Evolutionary conservation across 768 basidiomycete genomes (phyloP).

Genomic region (Lactarius vividus): DNA sequence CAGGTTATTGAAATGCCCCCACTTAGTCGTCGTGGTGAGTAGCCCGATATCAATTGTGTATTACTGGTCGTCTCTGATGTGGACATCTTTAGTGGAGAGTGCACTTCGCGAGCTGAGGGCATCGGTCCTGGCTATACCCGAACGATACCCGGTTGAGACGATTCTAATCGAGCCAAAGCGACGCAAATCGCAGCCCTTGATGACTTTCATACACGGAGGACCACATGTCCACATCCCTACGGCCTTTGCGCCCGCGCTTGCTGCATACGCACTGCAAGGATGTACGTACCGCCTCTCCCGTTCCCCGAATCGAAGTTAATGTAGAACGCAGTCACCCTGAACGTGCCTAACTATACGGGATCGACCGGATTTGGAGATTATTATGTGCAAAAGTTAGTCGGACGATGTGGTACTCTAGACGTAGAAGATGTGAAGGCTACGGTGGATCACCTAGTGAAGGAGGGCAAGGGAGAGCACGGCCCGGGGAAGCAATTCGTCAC

Average conservation of each 20-base stretch:
- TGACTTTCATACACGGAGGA: slow-evolving; percentile 35
- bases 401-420: slow-evolving; percentile 35
- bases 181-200: slow-evolving; percentile 16
- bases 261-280: slow-evolving; percentile 29
- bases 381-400: slow-evolving; percentile 33
- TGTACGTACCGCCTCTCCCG: slow-evolving; percentile 27
- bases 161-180: slow-evolving; percentile 26
- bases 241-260: slow-evolving; percentile 25
- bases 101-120: slow-evolving; percentile 18
- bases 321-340: slow-evolving; percentile 28
- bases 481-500: slow-evolving; percentile 31
- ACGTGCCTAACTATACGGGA: slow-evolving; percentile 37
- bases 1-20: slow-evolving; percentile 22
- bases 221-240: slow-evolving; percentile 32
- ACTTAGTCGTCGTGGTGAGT: slow-evolving; percentile 17
- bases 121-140: slow-evolving; percentile 21
- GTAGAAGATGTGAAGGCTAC: slow-evolving; percentile 34
- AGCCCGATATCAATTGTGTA: background rate
- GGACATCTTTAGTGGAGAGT: slow-evolving; percentile 4
- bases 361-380: slow-evolving; percentile 36
- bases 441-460: slow-evolving; percentile 30
- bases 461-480: slow-evolving; percentile 29
- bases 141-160: slow-evolving; percentile 24
- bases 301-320: background rate
- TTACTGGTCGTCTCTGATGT: background rate